Conservation (phyloP, 768 basidiomycete species). For the Trametes cingulata region DNA sequence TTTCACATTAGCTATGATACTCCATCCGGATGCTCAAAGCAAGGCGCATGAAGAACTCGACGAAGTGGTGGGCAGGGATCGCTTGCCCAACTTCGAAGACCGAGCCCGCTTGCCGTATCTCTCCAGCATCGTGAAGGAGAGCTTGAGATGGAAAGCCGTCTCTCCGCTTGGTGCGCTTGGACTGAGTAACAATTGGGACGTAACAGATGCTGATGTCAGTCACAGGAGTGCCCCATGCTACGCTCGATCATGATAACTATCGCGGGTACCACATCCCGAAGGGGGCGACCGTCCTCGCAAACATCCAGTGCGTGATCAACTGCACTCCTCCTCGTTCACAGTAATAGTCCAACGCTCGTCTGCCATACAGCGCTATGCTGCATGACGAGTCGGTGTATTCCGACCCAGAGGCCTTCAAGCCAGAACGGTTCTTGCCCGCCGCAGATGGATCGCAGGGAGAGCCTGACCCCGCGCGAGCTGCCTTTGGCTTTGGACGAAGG, state of each 20-base stretch:
- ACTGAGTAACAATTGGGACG: no score
- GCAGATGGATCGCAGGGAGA: neutral
- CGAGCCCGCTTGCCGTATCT: conserved; percentile 15
- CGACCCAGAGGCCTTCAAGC: neutral
- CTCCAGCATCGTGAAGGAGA: conserved; percentile 3
- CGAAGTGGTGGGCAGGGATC: conserved; percentile 15
- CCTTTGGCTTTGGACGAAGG: conserved; percentile 8
- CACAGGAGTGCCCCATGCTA: conserved; percentile 27
- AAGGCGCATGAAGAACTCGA: conserved; percentile 22
- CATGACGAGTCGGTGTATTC: conserved; percentile 41
- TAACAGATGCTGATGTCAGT: no score
- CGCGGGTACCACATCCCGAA: conserved; percentile 35
- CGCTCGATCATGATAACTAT: conserved; percentile 28
- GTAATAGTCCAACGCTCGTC: conserved; percentile 27
- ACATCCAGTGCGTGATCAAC: conserved; percentile 31
- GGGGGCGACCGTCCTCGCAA: conserved; percentile 26
- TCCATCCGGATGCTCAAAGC: conserved; percentile 15
- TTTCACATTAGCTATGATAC: conserved; percentile 18
- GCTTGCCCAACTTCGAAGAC: conserved; percentile 20
- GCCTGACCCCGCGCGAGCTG: neutral
- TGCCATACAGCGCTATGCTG: conserved; percentile 40
- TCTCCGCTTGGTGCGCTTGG: conserved; percentile 28
- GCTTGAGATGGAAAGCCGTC: conserved; percentile 17
- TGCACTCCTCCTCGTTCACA: conserved; percentile 39
- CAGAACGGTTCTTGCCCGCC: neutral